A percentile compares a stretch with the other conserved stretches of the same genome.
phyloP scores from a whole-genome alignment of 345 rosid species.

The Linum trigynum region DNA sequence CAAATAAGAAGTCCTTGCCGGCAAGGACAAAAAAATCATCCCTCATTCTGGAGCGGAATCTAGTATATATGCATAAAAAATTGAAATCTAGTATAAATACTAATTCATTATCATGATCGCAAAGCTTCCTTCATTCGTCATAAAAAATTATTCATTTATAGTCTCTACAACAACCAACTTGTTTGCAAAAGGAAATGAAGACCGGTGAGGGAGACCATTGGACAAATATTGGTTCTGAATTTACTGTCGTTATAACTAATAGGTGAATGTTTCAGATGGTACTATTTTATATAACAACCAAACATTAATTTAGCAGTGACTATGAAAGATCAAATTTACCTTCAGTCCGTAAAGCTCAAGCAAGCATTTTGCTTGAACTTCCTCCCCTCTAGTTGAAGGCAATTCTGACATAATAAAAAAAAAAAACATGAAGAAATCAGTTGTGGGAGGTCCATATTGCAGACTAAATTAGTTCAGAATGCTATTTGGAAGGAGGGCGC shows the following conservation, averaged over 20 bases:
- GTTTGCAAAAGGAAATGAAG: too few species aligned
- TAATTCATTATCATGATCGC: conserved; percentile 6
- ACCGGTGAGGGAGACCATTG: too few species aligned
- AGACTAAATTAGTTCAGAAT: too few species aligned
- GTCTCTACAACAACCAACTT: too few species aligned
- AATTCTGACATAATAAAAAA: conserved; percentile 44
- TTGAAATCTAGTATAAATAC: not conserved
- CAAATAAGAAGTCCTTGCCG: conserved; percentile 25
- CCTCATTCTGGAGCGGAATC: conserved; percentile 14
- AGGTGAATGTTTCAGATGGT: not conserved
- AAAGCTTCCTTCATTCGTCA: conserved; percentile 4
- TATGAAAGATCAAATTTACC: conserved; percentile 33
- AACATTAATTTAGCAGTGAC: not conserved
- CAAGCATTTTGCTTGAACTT: conserved; percentile 82
- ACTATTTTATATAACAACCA: not conserved
- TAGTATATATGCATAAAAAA: not conserved
- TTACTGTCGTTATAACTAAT: not conserved
- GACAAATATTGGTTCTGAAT: too few species aligned
- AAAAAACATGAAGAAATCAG: too few species aligned
- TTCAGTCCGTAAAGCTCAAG: conserved; percentile 89
- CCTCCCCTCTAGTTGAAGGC: conserved; percentile 88
- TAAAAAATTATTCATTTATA: too few species aligned
- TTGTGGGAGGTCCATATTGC: too few species aligned
- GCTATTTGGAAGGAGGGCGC: too few species aligned
- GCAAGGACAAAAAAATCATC: conserved; percentile 29